These are phyloP conservation scores for Cyclotella baltica DNA, from an alignment of 108 stramenopile genomes.

Conservation along the genomic window DNA sequence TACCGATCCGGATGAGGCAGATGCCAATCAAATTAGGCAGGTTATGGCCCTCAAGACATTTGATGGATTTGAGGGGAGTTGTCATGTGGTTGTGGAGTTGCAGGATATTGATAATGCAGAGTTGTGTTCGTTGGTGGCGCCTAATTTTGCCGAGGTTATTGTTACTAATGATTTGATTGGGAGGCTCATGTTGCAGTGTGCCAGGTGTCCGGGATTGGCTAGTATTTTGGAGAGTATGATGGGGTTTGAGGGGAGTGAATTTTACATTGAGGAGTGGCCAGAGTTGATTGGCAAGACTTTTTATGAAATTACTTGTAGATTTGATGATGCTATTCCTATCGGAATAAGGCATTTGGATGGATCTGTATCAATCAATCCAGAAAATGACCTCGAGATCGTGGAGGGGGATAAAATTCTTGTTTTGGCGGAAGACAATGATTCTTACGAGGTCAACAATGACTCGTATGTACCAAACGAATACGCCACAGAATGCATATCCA, in stretches of 20 bases:
- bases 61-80: slow-evolving; percentile 16
- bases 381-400: slow-evolving; percentile 33
- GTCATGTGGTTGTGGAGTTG: slow-evolving; percentile 59
- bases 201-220: slow-evolving; percentile 56
- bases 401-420: slow-evolving; percentile 52
- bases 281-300: slow-evolving; percentile 54
- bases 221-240: slow-evolving; percentile 52
- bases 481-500: slow-evolving; percentile 4
- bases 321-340: slow-evolving; percentile 57
- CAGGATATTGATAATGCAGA: slow-evolving; percentile 57
- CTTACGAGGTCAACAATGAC: slow-evolving; percentile 23
- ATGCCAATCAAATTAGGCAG: slow-evolving; percentile 50
- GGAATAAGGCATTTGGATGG: slow-evolving; percentile 41
- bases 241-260: slow-evolving; percentile 60
- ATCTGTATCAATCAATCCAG: slow-evolving; percentile 46
- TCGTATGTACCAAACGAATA: neutral
- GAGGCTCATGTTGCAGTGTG: slow-evolving; percentile 63
- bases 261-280: slow-evolving; percentile 58
- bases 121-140: slow-evolving; percentile 48
- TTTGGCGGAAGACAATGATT: slow-evolving; percentile 64
- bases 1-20: slow-evolving; percentile 56
- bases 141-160: slow-evolving; percentile 53
- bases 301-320: slow-evolving; percentile 42
- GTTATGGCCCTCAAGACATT: slow-evolving; percentile 57
- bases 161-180: slow-evolving; percentile 66